phyloP scores from a whole-genome alignment of 2,329 filamentous ascomycete genomes.

The Sphaerulina musiva region DNA sequence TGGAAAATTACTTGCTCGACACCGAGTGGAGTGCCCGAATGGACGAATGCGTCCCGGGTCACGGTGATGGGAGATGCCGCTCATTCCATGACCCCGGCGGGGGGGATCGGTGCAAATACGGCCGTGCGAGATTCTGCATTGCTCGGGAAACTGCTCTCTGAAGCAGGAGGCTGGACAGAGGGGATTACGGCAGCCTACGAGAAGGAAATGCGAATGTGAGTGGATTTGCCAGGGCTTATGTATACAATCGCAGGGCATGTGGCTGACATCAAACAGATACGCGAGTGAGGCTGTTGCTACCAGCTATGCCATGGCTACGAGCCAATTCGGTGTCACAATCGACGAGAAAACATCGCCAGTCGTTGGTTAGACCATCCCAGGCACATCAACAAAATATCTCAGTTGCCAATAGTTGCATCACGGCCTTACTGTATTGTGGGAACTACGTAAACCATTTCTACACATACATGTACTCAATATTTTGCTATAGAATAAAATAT shows the following conservation, averaged over 20 bases:
- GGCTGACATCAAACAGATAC: constrained; percentile 33
- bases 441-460: not conserved
- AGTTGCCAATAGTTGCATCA: not conserved
- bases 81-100: constrained; percentile 52
- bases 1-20: constrained; percentile 62
- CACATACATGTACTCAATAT: not conserved
- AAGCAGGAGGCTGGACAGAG: constrained; percentile 46
- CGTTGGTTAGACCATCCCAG: constrained; percentile 1
- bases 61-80: constrained; percentile 55
- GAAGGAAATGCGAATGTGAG: constrained; percentile 43
- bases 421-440: not conserved
- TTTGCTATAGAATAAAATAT: no score
- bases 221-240: not conserved
- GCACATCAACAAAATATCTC: not conserved
- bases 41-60: constrained; percentile 53
- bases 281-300: constrained; percentile 49
- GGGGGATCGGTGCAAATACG: constrained; percentile 53
- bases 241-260: no score
- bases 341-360: constrained; percentile 14
- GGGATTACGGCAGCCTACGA: constrained; percentile 38
- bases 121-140: constrained; percentile 51
- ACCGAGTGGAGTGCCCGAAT: constrained; percentile 54
- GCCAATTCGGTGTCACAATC: constrained; percentile 34
- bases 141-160: constrained; percentile 46
- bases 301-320: constrained; percentile 48